Conservation (phyloP, 352 stramenopile genomes). For the Phytophthora hybrid region DNA sequence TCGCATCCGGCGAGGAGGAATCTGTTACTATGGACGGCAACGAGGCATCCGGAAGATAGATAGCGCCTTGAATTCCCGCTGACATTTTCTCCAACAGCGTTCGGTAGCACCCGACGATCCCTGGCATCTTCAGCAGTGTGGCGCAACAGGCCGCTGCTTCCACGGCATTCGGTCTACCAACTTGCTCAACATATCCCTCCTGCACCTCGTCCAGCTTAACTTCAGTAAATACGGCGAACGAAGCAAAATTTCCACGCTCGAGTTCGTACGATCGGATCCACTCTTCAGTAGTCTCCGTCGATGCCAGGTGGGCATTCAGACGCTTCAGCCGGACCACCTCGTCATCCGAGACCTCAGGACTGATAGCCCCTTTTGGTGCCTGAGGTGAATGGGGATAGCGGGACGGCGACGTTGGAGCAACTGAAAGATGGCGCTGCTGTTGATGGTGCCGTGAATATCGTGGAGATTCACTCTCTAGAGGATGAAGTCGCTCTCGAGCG, state of each 20-base stretch:
- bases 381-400: slow-evolving; percentile 22
- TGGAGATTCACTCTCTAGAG: slow-evolving; percentile 40
- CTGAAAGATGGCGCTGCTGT: slow-evolving; percentile 33
- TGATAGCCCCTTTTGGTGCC: slow-evolving; percentile 5
- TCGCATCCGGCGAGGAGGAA: slow-evolving; percentile 33
- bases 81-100: slow-evolving; percentile 77
- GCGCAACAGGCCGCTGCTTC: slow-evolving; percentile 81
- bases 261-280: slow-evolving; percentile 81
- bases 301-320: slow-evolving; percentile 51
- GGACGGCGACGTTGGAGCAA: slow-evolving; percentile 21
- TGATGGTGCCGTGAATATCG: slow-evolving; percentile 20
- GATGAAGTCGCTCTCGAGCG: slow-evolving; percentile 53
- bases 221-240: slow-evolving; percentile 82
- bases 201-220: slow-evolving; percentile 84
- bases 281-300: slow-evolving; percentile 53
- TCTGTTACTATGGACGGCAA: neutral
- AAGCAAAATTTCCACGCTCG: slow-evolving; percentile 72
- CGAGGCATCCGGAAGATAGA: slow-evolving; percentile 53
- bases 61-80: slow-evolving; percentile 57
- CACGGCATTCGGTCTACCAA: slow-evolving; percentile 70
- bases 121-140: slow-evolving; percentile 81
- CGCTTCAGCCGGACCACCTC: slow-evolving; percentile 54
- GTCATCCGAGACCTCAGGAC: slow-evolving; percentile 31
- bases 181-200: slow-evolving; percentile 52
- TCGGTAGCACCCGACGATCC: slow-evolving; percentile 76